Base-by-base conservation (phyloP, 148 eudicot species). In the Chenopodium formosanum region DNA sequence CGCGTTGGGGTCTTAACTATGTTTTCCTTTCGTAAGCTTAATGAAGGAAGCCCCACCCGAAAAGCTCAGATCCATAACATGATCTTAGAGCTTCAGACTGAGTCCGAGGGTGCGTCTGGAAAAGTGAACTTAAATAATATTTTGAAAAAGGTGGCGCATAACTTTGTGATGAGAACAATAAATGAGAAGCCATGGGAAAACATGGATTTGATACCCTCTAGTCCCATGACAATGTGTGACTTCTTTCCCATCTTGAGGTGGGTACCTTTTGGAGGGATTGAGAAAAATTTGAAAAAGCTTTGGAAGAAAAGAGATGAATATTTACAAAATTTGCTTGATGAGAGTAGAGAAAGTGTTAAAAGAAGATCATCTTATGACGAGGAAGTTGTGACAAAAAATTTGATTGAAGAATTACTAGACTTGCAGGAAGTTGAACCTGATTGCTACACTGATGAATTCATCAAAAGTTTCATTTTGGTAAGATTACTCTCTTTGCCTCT, bases 251-350 rank as follows among this genome's bases (percentile, higher is more conserved):
- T 85, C 37, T 76, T 90, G 84, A 88, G 86, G 32, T 86, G 88
- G 92, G 25, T 90, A 65, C 90, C 83, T 22, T 87, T 78, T 60
- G 84, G 82, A 73, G 88, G 90, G n/a, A n/a, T 84, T 47, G 85
- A 88, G 75, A 90, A 83, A 85, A 75, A 72, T 1, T 37, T 84
- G 80, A 83, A 60, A 4, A n/a, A 4, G 7, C 16, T 81, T 72
- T 79, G 81, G 23, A 66, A 63, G 22, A 80, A 84, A 31, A 88
- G 90, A 77, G 89, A 90, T 65, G 84, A 17, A 29, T 87, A 78
- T n/a, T 40, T 87, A 68, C 86, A 87, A 76, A 75, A 72, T 29
- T 46, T 90, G 89, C 48, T 90, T 1, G 88, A 86, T 44, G 82
- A 88, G 66, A 23, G 32, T 67, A 74, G 87, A 34, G 72, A 62